Conservation (phyloP, 768 basidiomycete genomes). For the Butyriboletus loyo region DNA sequence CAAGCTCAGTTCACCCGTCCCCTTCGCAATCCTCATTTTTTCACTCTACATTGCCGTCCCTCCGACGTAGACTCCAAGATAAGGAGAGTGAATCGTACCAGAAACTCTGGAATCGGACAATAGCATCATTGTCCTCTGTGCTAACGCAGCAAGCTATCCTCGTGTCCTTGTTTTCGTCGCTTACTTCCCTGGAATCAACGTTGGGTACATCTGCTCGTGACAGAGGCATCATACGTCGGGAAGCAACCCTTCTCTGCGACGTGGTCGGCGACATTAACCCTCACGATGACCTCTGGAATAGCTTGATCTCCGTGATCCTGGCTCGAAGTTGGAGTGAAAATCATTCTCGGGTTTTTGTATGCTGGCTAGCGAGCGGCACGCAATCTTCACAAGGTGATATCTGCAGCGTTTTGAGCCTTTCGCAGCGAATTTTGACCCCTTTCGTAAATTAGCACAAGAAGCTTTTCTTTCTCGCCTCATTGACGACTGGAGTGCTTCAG, state of each 20-base stretch:
- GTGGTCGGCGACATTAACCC: conserved; percentile 52
- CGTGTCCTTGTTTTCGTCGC: conserved; percentile 53
- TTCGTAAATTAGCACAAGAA: conserved; percentile 37
- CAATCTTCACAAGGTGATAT: conserved; percentile 33
- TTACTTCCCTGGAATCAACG: conserved; percentile 32
- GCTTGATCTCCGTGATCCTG: conserved; percentile 43
- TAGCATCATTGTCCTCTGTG: conserved; percentile 48
- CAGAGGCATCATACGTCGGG: conserved; percentile 48
- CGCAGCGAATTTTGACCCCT: conserved; percentile 1
- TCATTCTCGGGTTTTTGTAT: conserved; percentile 60
- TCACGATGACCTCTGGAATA: conserved; percentile 52
- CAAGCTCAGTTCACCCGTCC: conserved; percentile 43
- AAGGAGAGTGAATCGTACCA: conserved; percentile 38
- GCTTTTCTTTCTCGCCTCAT: conserved; percentile 48
- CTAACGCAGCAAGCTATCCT: conserved; percentile 56
- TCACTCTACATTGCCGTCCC: conserved; percentile 42
- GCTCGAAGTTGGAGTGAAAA: conserved; percentile 58
- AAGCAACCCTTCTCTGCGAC: conserved; percentile 48
- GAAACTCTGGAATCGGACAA: conserved; percentile 45
- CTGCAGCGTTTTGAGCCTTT: conserved; percentile 5
- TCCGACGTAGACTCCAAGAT: conserved; percentile 40
- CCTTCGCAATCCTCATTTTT: conserved; percentile 77
- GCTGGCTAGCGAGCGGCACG: conserved; percentile 59
- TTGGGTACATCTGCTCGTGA: conserved; percentile 32
- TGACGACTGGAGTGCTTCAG: conserved; percentile 69